A percentile compares a stretch with the other conserved stretches of the same genome.
Conservation (phyloP, 2,329 filamentous ascomycete genomes). For the Cercospora sp. region DNA sequence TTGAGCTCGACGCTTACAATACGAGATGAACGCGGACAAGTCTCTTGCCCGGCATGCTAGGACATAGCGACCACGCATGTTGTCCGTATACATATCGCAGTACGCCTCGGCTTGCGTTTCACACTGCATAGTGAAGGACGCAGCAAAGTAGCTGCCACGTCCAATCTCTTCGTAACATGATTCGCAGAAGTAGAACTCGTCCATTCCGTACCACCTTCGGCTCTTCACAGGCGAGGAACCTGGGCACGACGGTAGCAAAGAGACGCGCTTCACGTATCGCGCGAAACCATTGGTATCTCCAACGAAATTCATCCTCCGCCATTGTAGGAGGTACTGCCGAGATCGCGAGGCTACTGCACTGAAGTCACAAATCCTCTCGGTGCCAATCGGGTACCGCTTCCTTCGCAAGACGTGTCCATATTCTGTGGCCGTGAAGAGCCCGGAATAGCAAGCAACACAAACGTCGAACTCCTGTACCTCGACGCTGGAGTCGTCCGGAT, state of each 20-base stretch:
- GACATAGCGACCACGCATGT: not conserved
- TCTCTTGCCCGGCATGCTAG: not conserved
- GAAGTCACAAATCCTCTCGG: not conserved
- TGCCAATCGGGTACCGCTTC: not conserved
- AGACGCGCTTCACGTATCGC: not conserved
- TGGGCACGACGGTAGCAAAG: not conserved
- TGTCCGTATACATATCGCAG: not conserved
- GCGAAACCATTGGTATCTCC: not conserved
- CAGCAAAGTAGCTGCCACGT: not conserved
- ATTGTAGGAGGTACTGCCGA: not conserved
- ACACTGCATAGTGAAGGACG: not conserved
- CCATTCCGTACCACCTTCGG: not conserved
- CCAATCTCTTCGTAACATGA: not conserved
- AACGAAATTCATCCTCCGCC: not conserved
- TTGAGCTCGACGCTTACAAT: not conserved
- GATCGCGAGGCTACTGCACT: not conserved
- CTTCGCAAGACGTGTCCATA: not conserved
- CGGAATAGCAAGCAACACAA: not conserved
- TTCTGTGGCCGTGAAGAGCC: not conserved
- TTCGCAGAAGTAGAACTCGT: not conserved
- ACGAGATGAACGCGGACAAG: not conserved
- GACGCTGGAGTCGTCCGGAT: not conserved
- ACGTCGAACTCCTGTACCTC: not conserved
- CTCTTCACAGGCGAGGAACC: not conserved
- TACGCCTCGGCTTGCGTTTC: not conserved